These are phyloP conservation scores for Ramichloridium luteum DNA, from an alignment of 2,329 filamentous ascomycete species.

Conservation along the genomic window DNA sequence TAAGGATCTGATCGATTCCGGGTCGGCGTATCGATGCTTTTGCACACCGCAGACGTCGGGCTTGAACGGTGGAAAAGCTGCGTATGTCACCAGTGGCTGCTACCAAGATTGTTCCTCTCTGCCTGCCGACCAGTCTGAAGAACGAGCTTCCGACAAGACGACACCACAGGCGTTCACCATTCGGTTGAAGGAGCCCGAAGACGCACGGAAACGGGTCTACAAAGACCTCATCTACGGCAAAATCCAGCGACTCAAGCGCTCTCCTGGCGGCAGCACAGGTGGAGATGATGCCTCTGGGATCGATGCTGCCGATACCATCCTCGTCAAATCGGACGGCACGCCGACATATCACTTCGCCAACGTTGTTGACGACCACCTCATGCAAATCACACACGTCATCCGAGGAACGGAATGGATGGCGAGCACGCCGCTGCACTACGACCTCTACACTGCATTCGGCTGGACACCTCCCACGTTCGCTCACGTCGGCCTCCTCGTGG, in stretches of 20 bases:
- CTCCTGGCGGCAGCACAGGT: conserved; percentile 16
- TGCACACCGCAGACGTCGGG: conserved; percentile 44
- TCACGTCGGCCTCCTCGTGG: conserved; percentile 38
- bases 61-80: conserved; percentile 45
- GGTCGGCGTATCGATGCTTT: conserved; percentile 85
- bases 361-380: conserved; percentile 88
- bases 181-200: conserved; percentile 54
- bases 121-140: conserved; percentile 53
- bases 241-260: conserved; percentile 35
- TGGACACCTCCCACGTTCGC: conserved; percentile 38
- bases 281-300: conserved; percentile 24
- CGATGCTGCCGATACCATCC: conserved; percentile 68
- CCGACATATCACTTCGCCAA: conserved; percentile 97
- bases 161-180: conserved; percentile 60
- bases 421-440: conserved; percentile 70
- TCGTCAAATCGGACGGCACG: conserved; percentile 81
- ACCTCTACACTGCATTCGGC: conserved; percentile 38
- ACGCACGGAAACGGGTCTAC: conserved; percentile 47
- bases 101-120: conserved; percentile 64
- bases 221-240: conserved; percentile 69
- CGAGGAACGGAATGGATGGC: conserved; percentile 94
- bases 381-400: conserved; percentile 93
- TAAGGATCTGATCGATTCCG: conserved; percentile 53
- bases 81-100: conserved; percentile 50
- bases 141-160: conserved; percentile 50